Base-by-base conservation (phyloP, 306 rosid species). In the Datisca glomerata region DNA sequence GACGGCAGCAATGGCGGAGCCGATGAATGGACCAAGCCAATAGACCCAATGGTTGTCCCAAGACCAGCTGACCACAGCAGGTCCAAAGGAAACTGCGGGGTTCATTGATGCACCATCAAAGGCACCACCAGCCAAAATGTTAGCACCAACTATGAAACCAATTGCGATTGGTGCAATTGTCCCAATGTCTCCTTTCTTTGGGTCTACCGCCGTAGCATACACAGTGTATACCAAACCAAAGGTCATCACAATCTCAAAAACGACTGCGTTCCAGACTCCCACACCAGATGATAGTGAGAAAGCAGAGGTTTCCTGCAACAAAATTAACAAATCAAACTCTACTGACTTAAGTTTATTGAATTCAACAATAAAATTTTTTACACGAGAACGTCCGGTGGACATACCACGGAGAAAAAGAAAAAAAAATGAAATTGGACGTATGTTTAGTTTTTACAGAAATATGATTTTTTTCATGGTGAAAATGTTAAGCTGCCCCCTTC, bases 141-240 rank as follows among this genome's bases (percentile, higher is more conserved):
- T 79, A 0, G 87, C 87, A 6, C 87, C 87, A 15, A 79, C 87
- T 5, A 79, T 79, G 71, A 79, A 74, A 79, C 87, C 87, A 24
- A 79, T 79, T 0, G 87, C 87, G 22, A 79, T 70, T 0, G 87
- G 87, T 0, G 87, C 87, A 0, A 79, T 74, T 0, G 13, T 54
- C 64, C 76, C 79, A 58, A 79, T 19, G 55, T 8, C 64, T 4
- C 76, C 82, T 73, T 41, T 79, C 74, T 79, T 74, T 1, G 82
- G 87, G 29, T 79, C 82, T 16, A 79, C 1, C 17, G 87, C 87
- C 1, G 87, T 79, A 0, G 87, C 87, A 39, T 78, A 78, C 12
- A 78, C 87, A 0, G 87, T 78, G 79, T 78, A 78, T 47, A 79
- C 87, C 61, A 79, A 55, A 0, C 87, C 87, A 24, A 79, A 79